Evolutionary conservation across 768 basidiomycete genomes (phyloP).

Genomic region (Aureoboletus auriporus): DNA sequence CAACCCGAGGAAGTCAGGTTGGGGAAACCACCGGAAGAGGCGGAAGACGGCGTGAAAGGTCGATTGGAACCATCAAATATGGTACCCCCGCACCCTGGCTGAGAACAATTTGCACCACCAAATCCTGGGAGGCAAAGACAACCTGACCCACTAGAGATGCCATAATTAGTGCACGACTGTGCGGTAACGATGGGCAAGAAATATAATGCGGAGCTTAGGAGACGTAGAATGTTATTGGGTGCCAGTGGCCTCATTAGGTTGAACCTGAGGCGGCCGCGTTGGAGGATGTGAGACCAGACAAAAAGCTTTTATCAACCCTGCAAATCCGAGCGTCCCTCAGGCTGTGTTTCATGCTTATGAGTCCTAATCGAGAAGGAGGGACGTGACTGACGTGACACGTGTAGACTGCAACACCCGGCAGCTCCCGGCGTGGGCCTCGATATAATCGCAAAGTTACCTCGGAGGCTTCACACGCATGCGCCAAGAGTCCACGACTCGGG

Average conservation of each 20-base stretch:
- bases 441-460: too few species aligned
- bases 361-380: too few species aligned
- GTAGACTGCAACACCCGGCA: too few species aligned
- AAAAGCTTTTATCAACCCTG: too few species aligned
- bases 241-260: not conserved
- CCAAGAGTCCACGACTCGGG: too few species aligned
- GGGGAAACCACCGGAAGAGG: conserved; percentile 40
- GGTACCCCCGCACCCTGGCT: conserved; percentile 74
- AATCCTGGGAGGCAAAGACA: conserved; percentile 85
- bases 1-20: conserved; percentile 71
- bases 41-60: conserved; percentile 41
- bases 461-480: too few species aligned
- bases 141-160: conserved; percentile 16
- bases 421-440: too few species aligned
- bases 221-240: not conserved
- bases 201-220: conserved; percentile 11
- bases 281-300: too few species aligned
- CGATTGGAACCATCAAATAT: conserved; percentile 69
- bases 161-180: conserved; percentile 28
- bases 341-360: too few species aligned
- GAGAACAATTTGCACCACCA: conserved; percentile 64
- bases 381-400: too few species aligned
- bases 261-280: too few species aligned
- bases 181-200: conserved; percentile 10
- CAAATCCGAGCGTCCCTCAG: too few species aligned